Evolutionary conservation across 768 basidiomycete species (phyloP), one percentile per base, ranked within the genome.

Genomic region (Leccinum incarnatum): DNA sequence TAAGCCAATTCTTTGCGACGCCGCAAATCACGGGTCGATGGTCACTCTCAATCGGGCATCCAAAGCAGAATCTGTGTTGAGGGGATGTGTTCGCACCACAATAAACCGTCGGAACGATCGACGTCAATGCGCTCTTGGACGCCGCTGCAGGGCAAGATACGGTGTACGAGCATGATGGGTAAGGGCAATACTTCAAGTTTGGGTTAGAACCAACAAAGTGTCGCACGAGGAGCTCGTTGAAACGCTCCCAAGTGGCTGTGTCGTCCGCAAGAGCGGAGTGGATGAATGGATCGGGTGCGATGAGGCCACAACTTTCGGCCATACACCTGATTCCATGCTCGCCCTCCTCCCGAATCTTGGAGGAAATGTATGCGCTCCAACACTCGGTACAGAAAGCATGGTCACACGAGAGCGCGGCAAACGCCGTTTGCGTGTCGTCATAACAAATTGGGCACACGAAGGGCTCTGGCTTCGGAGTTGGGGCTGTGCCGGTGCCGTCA

Each of bases 381-480:
- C 95, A 96, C 6, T 78, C 82, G 11, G 79, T 79, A 75, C 93
- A 95, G 75, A 92, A 98, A 19, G 81, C 72, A 72, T 98, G 95
- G 48, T 84, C 86, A 74, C 97, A 99, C 30, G 83, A 79, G 51
- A 98, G 81, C 14, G 82, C 78, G 40, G 97, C 81, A 15, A 89
- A 78, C 32, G 90, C 80, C 2, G 86, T 87, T 57, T 83, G 79
- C 21, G 79, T 74, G 63, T 94, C 91, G 69, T 91, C 89, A 74
- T 88, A 98, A 78, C 97, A 99, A 71, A 98, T 91, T 4, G 93
- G 91, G 75, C 97, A 99, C 34, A 89, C 80, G 74, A 95, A 96
- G 19, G 85, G 77, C 47, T 81, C 78, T 19, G 69, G 65, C 61
- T 75, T 69, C 36, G 65, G 66, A 30, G 62, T 50, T 67, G 65